Base-by-base conservation (phyloP, 116 monocot genomes). In the Dioscorea cayenensis region DNA sequence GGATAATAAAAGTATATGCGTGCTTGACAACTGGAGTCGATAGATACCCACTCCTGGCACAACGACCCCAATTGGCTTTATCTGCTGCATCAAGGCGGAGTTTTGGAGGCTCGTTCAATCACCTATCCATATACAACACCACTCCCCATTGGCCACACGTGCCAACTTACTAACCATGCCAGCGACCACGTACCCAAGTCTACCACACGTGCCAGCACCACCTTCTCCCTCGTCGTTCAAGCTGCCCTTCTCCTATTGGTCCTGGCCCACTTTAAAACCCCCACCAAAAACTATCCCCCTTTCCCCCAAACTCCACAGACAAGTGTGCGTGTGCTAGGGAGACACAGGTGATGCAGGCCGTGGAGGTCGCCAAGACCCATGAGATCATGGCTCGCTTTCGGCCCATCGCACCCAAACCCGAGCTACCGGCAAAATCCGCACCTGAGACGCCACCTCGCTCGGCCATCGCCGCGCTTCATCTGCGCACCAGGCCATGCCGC, bases 321-420 rank as follows among this genome's bases (percentile, higher is more conserved):
- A 7, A 43, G 66, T 12, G 43, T 7, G 4, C 3, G 32, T 51
- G 49, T 61, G 77, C 43, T 28, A 18, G 63, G 43, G 55, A 20
- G 4, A 1, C 7, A 29, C 0, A 63, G 23, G 81, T 83, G 84
- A 66, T 78, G 74, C 81, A 76, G 52, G 52, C 88, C 12, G 69
- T 90, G 51, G 90, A 93, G 63, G 66, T 75, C 63, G 84, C 88
- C 66, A 90, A 88, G 72, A 78, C 90, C 28, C 84, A 90, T 58
- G 94, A 93, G 84, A 97, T 97, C 78, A 74, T 97, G 77, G 73
- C 97, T 19, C 68, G 88, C 71, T 97, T 81, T 81, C 67, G 90
- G 19, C 94, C 94, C 66, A 97, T 93, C 60, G 97, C 93, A 37
- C 97, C 97, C 23, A 92, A 81, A 70, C 93, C 96, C 11, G 50